Evolutionary conservation across 208 protist species (phyloP), one percentile per base, ranked within the genome.

Genomic region (Trypanosoma theileri): DNA sequence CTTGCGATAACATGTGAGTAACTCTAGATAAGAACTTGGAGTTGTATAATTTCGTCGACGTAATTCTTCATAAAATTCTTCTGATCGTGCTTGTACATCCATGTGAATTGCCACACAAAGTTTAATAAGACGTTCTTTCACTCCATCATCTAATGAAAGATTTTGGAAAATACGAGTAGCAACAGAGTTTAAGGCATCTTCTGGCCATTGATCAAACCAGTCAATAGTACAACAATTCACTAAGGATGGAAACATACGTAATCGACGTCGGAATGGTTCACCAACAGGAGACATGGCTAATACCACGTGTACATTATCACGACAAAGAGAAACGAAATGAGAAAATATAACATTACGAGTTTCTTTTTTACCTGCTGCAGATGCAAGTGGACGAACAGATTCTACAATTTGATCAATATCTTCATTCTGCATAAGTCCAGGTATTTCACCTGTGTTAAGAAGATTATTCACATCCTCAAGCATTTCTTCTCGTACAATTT

Each of bases 191-290:
- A 99, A 85, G 11, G 98, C 98, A 55, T 98, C 94, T 19, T 73
- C 59, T 22, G 98, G 97, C 98, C 98, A 99, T 69, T 93, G 85
- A 66, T 93, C 89, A 69, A 98, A 98, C 98, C 98, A 99, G 77
- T 99, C 97, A 64, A 99, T 99, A 17, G 96, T 98, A 80, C 95
- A 98, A 80, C 98, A 99, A 79, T 98, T 98, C 58, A 99, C 95
- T 0, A 99, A 81, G 19, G 98, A 99, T 10, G 98, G 98, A 67
- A 98, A 99, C 94, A 98, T 98, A 73, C 96, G 92, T 56, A 97
- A 86, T 44, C 98, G 88, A 35, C 81, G 81, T 64, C 96, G 92
- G 79, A 99, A 99, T 53, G 90, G 84, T 35, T 98, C 91, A 12
- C 97, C 97, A 21, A 98, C 86, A 10, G 98, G 98, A n/a, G 89